These are phyloP conservation scores for Endogone sp. DNA, from an alignment of 192 early-diverging fungal species.

Conservation along the genomic window DNA sequence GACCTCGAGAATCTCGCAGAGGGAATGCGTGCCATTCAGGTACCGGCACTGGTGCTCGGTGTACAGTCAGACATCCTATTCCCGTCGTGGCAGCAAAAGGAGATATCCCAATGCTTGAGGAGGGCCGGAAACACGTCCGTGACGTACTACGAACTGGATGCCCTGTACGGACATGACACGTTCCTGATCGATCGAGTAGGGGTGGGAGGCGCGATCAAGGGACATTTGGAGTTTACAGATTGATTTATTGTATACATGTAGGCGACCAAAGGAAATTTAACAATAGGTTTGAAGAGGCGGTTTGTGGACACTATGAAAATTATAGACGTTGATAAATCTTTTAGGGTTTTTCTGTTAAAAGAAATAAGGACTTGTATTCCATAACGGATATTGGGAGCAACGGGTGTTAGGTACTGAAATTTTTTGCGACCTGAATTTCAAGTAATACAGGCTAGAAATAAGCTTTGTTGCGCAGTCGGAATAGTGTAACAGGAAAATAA, in stretches of 20 bases:
- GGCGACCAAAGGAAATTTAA: constrained; percentile 1
- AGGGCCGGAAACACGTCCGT: constrained; percentile 83
- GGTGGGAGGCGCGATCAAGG: constrained; percentile 93
- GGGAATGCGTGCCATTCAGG: constrained; percentile 65
- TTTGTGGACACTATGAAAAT: too few species aligned
- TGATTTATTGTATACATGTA: constrained; percentile 17
- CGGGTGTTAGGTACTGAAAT: too few species aligned
- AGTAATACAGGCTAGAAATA: too few species aligned
- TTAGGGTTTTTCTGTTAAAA: too few species aligned
- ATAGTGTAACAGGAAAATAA: too few species aligned
- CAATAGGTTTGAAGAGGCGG: too few species aligned
- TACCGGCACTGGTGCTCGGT: constrained; percentile 88
- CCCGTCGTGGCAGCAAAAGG: constrained; percentile 92
- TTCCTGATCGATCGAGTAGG: constrained; percentile 89
- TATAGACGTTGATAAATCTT: too few species aligned
- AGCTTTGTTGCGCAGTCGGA: too few species aligned
- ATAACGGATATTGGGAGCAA: too few species aligned
- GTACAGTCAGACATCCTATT: constrained; percentile 96
- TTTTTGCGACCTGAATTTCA: too few species aligned
- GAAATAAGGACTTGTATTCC: too few species aligned
- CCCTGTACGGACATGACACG: constrained; percentile 96
- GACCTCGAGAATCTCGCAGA: constrained; percentile 61
- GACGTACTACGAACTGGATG: constrained; percentile 96
- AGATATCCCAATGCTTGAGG: constrained; percentile 87
- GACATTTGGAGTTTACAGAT: constrained; percentile 63